Conservation (phyloP, 495 filamentous ascomycete species). For the Xylaria flabelliformis region DNA sequence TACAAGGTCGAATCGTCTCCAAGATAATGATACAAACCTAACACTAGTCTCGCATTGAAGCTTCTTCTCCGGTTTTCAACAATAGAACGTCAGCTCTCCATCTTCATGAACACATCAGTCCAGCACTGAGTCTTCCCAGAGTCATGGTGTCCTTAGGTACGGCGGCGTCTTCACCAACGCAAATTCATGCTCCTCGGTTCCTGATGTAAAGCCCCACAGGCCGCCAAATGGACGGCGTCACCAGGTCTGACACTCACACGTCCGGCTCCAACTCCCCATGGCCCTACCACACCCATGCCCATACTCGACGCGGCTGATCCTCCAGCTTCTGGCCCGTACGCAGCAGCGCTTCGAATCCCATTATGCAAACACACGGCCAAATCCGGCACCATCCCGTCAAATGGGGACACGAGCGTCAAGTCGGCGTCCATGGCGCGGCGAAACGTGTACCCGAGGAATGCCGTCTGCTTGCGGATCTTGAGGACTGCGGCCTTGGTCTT, state of each 20-base stretch:
- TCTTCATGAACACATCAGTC: neutral
- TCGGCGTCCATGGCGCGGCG: conserved; percentile 48
- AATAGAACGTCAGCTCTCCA: neutral
- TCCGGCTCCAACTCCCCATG: neutral
- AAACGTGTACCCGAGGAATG: conserved; percentile 93
- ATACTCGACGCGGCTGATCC: neutral
- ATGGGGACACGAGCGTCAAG: neutral
- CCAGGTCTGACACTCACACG: conserved; percentile 8
- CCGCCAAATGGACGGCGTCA: conserved; percentile 27
- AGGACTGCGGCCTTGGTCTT: conserved; percentile 67
- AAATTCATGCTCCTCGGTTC: conserved; percentile 10
- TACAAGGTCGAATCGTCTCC: conserved; percentile 6
- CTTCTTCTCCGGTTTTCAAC: conserved; percentile 5
- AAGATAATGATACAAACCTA: conserved; percentile 31
- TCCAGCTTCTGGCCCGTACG: neutral
- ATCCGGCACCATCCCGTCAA: conserved; percentile 17
- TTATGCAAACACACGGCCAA: neutral
- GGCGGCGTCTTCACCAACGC: conserved; percentile 2
- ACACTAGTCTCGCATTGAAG: conserved; percentile 19
- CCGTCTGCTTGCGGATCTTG: conserved; percentile 77
- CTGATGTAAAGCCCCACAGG: conserved; percentile 33
- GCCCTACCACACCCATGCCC: neutral
- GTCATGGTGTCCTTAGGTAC: neutral
- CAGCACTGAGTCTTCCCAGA: neutral
- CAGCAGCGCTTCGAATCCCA: neutral